Evolutionary conservation across 2,329 filamentous ascomycete species (phyloP).

Genomic region (Aureobasidium sp.): DNA sequence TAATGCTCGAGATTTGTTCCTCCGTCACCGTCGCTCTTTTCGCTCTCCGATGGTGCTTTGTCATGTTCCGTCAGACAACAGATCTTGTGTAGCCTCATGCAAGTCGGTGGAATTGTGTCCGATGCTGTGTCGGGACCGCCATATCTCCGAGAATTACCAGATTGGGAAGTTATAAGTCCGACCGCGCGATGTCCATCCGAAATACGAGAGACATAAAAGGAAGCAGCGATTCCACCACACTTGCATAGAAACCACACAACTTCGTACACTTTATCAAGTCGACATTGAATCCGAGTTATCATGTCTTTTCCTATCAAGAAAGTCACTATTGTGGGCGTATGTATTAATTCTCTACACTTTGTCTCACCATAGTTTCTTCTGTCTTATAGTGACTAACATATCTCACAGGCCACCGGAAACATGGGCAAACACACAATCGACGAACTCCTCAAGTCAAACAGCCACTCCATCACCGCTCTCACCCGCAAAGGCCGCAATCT

Average conservation of each 20-base stretch:
- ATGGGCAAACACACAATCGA: slow-evolving; percentile 27
- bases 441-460: slow-evolving; percentile 25
- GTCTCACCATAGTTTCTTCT: no score
- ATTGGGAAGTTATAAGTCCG: not conserved
- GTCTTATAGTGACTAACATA: no score
- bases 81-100: not conserved
- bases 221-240: not conserved
- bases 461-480: slow-evolving; percentile 31
- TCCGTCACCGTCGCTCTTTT: not conserved
- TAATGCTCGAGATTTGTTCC: not conserved
- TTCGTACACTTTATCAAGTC: not conserved
- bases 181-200: not conserved
- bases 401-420: slow-evolving; percentile 23
- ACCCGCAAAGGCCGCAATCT: slow-evolving; percentile 37
- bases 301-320: slow-evolving; percentile 23
- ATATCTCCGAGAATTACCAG: not conserved
- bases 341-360: not conserved
- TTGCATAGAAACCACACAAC: not conserved
- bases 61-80: not conserved
- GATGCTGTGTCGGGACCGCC: not conserved
- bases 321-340: slow-evolving; percentile 33
- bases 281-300: not conserved
- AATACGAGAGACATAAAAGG: not conserved
- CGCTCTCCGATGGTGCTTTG: not conserved
- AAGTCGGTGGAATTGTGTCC: not conserved